These are phyloP conservation scores for Ajuga chamaepitys DNA, from an alignment of 257 asterid genomes.

Conservation along the genomic window DNA sequence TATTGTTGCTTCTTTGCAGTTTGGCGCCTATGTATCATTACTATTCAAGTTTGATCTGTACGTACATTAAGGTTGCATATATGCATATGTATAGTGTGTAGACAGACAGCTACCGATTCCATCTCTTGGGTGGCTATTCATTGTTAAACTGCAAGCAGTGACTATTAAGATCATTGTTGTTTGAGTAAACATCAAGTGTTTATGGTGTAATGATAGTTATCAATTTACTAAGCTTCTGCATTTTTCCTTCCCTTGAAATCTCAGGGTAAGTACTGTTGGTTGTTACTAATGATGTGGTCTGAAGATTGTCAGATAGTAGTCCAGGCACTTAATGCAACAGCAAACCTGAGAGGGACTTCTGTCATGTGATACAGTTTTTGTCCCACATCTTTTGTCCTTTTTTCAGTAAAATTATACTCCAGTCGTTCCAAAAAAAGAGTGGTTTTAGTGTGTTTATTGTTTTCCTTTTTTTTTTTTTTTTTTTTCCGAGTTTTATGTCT, in stretches of 20 bases:
- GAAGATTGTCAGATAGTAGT: slow-evolving; percentile 18
- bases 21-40: slow-evolving; percentile 4
- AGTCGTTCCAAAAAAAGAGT: not conserved
- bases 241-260: not conserved
- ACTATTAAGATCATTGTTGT: not conserved
- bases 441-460: not conserved
- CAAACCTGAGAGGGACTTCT: slow-evolving; percentile 19
- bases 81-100: slow-evolving; percentile 19
- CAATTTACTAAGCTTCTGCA: not conserved
- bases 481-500: no score
- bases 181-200: slow-evolving; percentile 5
- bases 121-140: slow-evolving; percentile 17
- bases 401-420: not conserved
- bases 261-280: not conserved
- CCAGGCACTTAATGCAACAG: slow-evolving; percentile 17
- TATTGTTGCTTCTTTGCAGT: slow-evolving; percentile 20
- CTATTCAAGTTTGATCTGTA: slow-evolving; percentile 11
- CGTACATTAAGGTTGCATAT: slow-evolving; percentile 21
- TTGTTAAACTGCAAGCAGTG: slow-evolving; percentile 4
- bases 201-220: not conserved
- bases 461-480: no score
- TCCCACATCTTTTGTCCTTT: not conserved
- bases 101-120: slow-evolving; percentile 5
- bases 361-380: not conserved
- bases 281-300: slow-evolving; percentile 14